Evolutionary conservation across 192 early-diverging fungal species (phyloP), one percentile per base, ranked within the genome.

Genomic region (Backusella macrospora): DNA sequence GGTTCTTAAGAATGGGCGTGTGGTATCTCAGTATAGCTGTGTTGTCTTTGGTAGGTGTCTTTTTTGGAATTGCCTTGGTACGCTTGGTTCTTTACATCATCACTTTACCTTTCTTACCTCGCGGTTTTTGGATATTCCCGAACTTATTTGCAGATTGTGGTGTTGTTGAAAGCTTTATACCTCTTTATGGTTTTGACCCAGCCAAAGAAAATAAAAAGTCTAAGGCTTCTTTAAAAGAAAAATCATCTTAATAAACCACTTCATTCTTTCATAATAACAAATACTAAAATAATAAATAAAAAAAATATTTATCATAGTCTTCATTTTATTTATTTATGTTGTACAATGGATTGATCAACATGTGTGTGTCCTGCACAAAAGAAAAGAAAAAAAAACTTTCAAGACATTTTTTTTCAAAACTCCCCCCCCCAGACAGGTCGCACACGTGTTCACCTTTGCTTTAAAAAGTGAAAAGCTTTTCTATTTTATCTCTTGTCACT

Each of bases 131-230:
- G 98, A 82, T 99, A 14, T 99, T 96, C 86, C 98, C 98, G 55
- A 97, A 98, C 69, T 80, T 99, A 75, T 99, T 99, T 87, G 98
- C 91, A 45, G 98, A 99, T 78, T 92, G 94, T 59, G 96, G 96
- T 21, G 87, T 98, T 72, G 83, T 98, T 55, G 98, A 99, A 72
- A 93, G 91, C 70, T 99, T 99, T 75, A 90, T 92, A 70, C 98
- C 98, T 16, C 76, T 94, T 23, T 96, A 94, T 87, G 96, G 85
- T 65, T 98, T 92, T 91, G 92, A 92, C 68, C 83, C 76, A 26
- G 83, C 81, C 4, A 89, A 90, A 71, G 82, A 83, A 38, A 66
- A 76, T 16, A 77, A 77, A 8, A 59, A 62, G 43, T 23, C 9
- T 7, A 26, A 21, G 6, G 23, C 67, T 68, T 4, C 67, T 14